These are phyloP conservation scores for Calonectria pteridis DNA, from an alignment of 2,329 filamentous ascomycete genomes.

Conservation along the genomic window DNA sequence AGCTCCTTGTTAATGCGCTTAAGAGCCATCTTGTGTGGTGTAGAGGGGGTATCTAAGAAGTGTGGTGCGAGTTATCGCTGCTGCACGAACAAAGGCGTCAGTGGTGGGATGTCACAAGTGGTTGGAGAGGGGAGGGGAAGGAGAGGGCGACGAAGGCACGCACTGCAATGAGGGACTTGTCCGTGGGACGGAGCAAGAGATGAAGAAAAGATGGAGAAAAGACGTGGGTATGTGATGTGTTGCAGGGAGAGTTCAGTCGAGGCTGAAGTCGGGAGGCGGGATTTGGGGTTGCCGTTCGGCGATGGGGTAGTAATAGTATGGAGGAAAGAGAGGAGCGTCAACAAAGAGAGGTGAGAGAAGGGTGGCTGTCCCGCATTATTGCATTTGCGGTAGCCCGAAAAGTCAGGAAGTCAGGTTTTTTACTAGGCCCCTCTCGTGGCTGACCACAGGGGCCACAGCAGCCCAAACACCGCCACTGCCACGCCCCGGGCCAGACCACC, in stretches of 20 bases:
- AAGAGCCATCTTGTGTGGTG: conserved; percentile 76
- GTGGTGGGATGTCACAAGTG: conserved; percentile 34
- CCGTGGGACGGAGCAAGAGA: conserved; percentile 33
- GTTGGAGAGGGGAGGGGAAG: background rate
- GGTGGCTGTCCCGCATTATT: conserved; percentile 36
- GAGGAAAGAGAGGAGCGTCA: conserved; percentile 43
- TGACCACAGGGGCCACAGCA: conserved; percentile 33
- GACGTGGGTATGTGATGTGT: conserved; percentile 26
- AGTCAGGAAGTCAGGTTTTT: conserved; percentile 46
- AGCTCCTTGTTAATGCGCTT: conserved; percentile 97
- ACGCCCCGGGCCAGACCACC: conserved; percentile 5
- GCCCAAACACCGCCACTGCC: conserved; percentile 44
- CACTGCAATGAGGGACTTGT: conserved; percentile 44
- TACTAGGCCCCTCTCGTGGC: conserved; percentile 32
- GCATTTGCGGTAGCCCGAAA: conserved; percentile 47
- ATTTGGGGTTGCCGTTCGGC: conserved; percentile 45
- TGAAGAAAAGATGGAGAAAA: conserved; percentile 2
- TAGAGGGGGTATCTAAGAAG: conserved; percentile 43
- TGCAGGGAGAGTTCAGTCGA: conserved; percentile 42
- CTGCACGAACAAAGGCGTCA: conserved; percentile 41
- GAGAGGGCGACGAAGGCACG: conserved; percentile 38
- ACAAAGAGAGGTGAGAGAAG: conserved; percentile 47
- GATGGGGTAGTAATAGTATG: conserved; percentile 41
- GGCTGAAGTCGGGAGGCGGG: conserved; percentile 44
- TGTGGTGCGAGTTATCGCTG: conserved; percentile 45